Evolutionary conservation across 495 filamentous ascomycete species (phyloP).

Genomic region (Extremus antarcticus): DNA sequence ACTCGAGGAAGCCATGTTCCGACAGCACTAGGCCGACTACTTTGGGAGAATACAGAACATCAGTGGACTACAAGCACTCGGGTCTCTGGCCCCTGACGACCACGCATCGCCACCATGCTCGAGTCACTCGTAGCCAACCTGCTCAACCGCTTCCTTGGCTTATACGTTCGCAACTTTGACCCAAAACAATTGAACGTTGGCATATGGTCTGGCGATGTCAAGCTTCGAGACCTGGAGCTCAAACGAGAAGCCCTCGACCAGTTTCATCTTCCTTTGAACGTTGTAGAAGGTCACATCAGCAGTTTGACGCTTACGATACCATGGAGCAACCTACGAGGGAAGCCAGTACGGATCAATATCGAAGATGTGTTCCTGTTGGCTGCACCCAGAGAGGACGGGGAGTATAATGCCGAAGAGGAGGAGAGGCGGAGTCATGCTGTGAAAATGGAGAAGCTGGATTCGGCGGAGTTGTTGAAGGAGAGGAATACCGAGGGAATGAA

Average conservation of each 20-base stretch:
- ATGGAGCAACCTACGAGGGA: conserved; percentile 90
- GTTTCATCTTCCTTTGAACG: conserved; percentile 87
- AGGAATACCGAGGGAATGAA: conserved; percentile 85
- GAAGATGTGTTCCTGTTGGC: conserved; percentile 94
- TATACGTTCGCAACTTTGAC: conserved; percentile 99
- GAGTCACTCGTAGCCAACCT: conserved; percentile 69
- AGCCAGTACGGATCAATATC: conserved; percentile 86
- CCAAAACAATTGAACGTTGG: conserved; percentile 91
- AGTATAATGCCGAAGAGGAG: conserved; percentile 89
- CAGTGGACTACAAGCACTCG: too few relatives aligned
- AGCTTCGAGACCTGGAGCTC: conserved; percentile 80
- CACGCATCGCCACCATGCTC: conserved; percentile 44
- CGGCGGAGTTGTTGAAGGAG: conserved; percentile 86
- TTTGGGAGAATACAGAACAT: too few relatives aligned
- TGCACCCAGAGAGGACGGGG: conserved; percentile 83
- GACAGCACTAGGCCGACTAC: not conserved
- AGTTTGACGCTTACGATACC: conserved; percentile 83
- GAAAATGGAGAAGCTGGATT: conserved; percentile 96
- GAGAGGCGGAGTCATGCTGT: conserved; percentile 66
- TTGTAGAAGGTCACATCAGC: conserved; percentile 88
- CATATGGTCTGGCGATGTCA: conserved; percentile 96
- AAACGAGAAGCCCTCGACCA: conserved; percentile 92
- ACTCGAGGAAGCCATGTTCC: not conserved
- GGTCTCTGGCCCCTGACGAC: conserved; percentile 26
- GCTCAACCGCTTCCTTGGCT: conserved; percentile 96